phyloP scores from a whole-genome alignment of 2,329 filamentous ascomycete species.

The Neophaeococcomyces aloes region DNA sequence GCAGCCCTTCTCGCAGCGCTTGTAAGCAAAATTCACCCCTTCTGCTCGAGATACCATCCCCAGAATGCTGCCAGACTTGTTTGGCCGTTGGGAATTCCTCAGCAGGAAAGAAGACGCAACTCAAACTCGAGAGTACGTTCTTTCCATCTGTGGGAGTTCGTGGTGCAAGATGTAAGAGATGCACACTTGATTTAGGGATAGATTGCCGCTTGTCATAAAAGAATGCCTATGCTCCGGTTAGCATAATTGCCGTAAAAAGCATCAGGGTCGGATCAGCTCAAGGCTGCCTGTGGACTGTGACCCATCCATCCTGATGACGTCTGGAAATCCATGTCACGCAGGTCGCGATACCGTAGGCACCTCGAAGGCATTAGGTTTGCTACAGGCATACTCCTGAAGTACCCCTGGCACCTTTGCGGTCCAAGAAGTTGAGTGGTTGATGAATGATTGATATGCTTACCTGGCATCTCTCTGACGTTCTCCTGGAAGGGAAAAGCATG shows the following conservation, averaged over 20 bases:
- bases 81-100: conserved; percentile 66
- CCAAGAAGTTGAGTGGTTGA: too few relatives aligned
- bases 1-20: conserved; percentile 59
- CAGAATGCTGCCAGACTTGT: conserved; percentile 93
- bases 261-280: too few relatives aligned
- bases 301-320: too few relatives aligned
- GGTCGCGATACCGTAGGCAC: too few relatives aligned
- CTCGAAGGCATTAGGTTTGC: too few relatives aligned
- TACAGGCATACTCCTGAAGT: too few relatives aligned
- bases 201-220: conserved; percentile 50
- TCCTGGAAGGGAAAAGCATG: conserved; percentile 69
- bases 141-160: conserved; percentile 39
- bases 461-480: conserved; percentile 60
- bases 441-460: too few relatives aligned
- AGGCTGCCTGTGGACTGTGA: too few relatives aligned
- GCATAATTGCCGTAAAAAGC: too few relatives aligned
- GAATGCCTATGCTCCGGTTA: too few relatives aligned
- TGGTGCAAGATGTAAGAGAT: conserved; percentile 53
- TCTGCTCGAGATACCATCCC: conserved; percentile 83
- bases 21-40: conserved; percentile 79
- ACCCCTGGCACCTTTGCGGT: too few relatives aligned
- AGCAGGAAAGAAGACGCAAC: conserved; percentile 60
- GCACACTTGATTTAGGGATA: conserved; percentile 40
- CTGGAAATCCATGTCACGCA: too few relatives aligned
- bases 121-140: conserved; percentile 48